These are phyloP conservation scores for Starmerella khaoyaiensis DNA, from an alignment of 805 yeast genomes.

Conservation along the genomic window DNA sequence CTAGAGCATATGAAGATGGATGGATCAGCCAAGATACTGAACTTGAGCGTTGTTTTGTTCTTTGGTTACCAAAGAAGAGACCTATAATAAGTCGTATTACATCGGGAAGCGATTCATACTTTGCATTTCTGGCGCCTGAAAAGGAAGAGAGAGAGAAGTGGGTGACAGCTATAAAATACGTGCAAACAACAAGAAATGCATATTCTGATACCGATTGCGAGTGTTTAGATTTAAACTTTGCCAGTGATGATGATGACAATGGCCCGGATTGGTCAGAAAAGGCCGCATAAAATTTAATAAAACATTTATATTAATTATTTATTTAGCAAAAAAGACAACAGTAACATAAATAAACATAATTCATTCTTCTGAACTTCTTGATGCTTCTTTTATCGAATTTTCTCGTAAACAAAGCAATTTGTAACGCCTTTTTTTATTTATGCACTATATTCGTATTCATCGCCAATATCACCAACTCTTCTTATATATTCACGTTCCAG, in stretches of 20 bases:
- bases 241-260: constrained; percentile 12
- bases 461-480: constrained; percentile 60
- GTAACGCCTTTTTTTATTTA: constrained; percentile 27
- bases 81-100: no score
- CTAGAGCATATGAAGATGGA: constrained; percentile 69
- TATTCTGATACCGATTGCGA: not conserved
- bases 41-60: constrained; percentile 57
- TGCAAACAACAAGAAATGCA: constrained; percentile 21
- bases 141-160: constrained; percentile 73
- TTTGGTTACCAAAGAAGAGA: constrained; percentile 37
- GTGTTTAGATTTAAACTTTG: not conserved
- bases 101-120: constrained; percentile 54
- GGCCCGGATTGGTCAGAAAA: no score
- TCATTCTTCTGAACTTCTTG: no score
- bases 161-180: constrained; percentile 38
- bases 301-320: not conserved
- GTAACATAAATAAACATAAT: not conserved
- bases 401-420: not conserved
- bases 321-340: not conserved
- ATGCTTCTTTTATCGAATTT: not conserved
- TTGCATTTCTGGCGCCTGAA: constrained; percentile 66
- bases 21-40: constrained; percentile 75
- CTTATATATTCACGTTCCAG: constrained; percentile 77
- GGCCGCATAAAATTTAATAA: not conserved
- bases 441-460: constrained; percentile 75